Conservation (phyloP, 306 rosid genomes). For the Heteromeles arbutifolia region DNA sequence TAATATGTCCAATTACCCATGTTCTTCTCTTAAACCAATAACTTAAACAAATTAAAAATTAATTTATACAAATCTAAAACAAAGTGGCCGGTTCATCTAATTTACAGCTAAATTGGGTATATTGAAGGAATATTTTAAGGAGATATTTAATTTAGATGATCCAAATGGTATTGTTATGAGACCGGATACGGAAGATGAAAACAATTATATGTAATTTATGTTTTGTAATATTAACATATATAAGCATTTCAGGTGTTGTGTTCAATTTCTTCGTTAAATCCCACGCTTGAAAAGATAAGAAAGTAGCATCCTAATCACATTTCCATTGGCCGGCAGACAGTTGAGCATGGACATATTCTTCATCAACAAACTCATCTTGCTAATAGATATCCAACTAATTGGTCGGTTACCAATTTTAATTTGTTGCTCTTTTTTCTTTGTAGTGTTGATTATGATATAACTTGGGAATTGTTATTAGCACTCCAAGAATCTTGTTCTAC, state of each 20-base stretch:
- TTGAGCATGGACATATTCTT: not conserved
- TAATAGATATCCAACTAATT: not conserved
- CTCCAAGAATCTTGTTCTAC: too few species aligned
- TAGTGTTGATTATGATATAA: too few species aligned
- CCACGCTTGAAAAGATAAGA: slow-evolving; percentile 7
- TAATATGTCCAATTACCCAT: not conserved
- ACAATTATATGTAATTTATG: not conserved
- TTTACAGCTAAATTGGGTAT: not conserved
- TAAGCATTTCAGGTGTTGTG: not conserved
- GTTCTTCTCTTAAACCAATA: not conserved
- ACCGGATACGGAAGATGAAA: not conserved
- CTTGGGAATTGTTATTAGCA: too few species aligned
- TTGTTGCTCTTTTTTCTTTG: not conserved
- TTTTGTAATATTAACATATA: not conserved
- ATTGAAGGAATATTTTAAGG: not conserved
- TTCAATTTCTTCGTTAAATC: not conserved
- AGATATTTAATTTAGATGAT: not conserved
- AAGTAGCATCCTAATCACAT: slow-evolving; percentile 21
- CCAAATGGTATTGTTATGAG: not conserved
- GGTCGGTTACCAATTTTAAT: not conserved
- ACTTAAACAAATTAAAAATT: not conserved
- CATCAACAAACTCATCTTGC: not conserved
- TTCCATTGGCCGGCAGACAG: slow-evolving; percentile 4
- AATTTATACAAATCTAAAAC: not conserved
- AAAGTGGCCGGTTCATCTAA: not conserved